These are phyloP conservation scores for Colletotrichum noveboracense DNA, from an alignment of 2,329 filamentous ascomycete genomes.

Conservation along the genomic window DNA sequence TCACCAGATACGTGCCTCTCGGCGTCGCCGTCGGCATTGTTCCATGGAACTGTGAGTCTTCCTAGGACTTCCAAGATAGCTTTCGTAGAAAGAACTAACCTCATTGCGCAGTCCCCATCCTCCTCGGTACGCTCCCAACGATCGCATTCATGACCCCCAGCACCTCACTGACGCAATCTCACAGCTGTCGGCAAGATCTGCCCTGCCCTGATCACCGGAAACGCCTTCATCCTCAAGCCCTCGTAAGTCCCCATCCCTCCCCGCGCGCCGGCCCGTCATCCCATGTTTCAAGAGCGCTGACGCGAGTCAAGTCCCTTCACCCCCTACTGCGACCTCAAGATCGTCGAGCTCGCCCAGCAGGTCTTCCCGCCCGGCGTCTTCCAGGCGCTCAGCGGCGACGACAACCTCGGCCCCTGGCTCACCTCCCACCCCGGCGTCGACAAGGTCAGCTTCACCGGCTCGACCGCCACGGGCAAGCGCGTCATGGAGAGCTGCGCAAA, in stretches of 20 bases:
- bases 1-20: slow-evolving; percentile 40
- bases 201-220: slow-evolving; percentile 63
- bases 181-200: slow-evolving; percentile 57
- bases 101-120: neutral
- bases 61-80: slow-evolving; percentile 4
- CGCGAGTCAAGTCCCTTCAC: slow-evolving; percentile 49
- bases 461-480: slow-evolving; percentile 63
- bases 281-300: neutral
- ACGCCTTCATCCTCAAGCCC: slow-evolving; percentile 61
- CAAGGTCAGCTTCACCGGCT: slow-evolving; percentile 71
- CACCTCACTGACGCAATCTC: neutral
- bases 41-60: slow-evolving; percentile 62
- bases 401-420: slow-evolving; percentile 63
- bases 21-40: slow-evolving; percentile 50
- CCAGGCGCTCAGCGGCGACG: slow-evolving; percentile 64
- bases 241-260: slow-evolving; percentile 33
- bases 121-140: neutral
- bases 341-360: slow-evolving; percentile 60
- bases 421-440: slow-evolving; percentile 64
- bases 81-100: neutral
- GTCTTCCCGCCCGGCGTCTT: slow-evolving; percentile 69
- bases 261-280: neutral
- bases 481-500: slow-evolving; percentile 61
- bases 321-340: slow-evolving; percentile 62
- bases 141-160: neutral